These are phyloP conservation scores for Fagus crenata DNA, from an alignment of 306 rosid species.

Conservation along the genomic window DNA sequence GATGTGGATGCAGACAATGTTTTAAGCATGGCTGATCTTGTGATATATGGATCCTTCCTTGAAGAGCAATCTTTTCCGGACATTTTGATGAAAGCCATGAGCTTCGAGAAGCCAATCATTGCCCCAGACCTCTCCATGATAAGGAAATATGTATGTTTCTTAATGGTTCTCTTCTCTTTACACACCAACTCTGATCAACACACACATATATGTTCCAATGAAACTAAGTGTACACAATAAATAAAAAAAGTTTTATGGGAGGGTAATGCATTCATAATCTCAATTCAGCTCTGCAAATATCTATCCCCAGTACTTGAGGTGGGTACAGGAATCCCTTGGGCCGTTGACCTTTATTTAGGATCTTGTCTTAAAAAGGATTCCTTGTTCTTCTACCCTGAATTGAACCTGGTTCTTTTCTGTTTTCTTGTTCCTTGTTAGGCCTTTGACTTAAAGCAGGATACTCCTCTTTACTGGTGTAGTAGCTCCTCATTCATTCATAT, in stretches of 20 bases:
- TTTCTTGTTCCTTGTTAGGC: background rate
- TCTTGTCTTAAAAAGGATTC: background rate
- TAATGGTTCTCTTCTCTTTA: slow-evolving; percentile 19
- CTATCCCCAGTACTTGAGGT: background rate
- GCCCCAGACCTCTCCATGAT: slow-evolving; percentile 83
- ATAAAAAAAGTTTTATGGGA: background rate
- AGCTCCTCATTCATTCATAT: background rate
- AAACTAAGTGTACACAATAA: background rate
- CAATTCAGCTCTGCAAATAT: background rate
- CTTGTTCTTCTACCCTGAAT: background rate
- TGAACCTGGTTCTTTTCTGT: background rate
- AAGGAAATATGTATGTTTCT: slow-evolving; percentile 67
- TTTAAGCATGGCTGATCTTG: slow-evolving; percentile 60
- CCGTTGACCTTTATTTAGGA: background rate
- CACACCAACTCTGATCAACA: background rate
- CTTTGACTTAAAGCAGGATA: background rate
- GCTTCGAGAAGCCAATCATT: slow-evolving; percentile 83
- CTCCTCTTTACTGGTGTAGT: background rate
- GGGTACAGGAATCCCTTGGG: background rate
- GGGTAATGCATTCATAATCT: background rate
- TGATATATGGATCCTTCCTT: slow-evolving; percentile 82
- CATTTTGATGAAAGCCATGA: slow-evolving; percentile 81
- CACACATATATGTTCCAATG: background rate
- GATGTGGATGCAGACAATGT: slow-evolving; percentile 59
- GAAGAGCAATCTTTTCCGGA: slow-evolving; percentile 86